These are phyloP conservation scores for Sclerotinia spermophila DNA, from an alignment of 2,329 filamentous ascomycete species.

Conservation along the genomic window DNA sequence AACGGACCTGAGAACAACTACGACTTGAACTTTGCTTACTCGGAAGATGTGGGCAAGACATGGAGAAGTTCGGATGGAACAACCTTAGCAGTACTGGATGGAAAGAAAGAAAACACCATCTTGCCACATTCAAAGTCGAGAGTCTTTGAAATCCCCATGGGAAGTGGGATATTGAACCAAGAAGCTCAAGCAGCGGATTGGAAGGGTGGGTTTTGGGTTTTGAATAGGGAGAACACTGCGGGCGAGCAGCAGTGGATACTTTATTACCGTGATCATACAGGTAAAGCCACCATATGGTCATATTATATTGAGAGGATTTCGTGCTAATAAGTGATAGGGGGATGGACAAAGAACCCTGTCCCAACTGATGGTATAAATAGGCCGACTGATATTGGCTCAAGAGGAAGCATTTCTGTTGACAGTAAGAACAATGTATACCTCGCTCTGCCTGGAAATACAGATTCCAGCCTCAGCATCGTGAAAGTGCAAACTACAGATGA, in stretches of 20 bases:
- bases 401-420: slow-evolving; percentile 29
- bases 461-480: slow-evolving; percentile 28
- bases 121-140: slow-evolving; percentile 21
- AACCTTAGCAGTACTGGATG: slow-evolving; percentile 21
- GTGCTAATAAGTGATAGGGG: slow-evolving; percentile 21
- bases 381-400: slow-evolving; percentile 28
- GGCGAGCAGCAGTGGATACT: slow-evolving; percentile 28
- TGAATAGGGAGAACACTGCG: slow-evolving; percentile 27
- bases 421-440: slow-evolving; percentile 23
- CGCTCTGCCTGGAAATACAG: slow-evolving; percentile 29
- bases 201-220: slow-evolving; percentile 28
- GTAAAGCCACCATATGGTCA: slow-evolving; percentile 12
- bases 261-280: slow-evolving; percentile 24
- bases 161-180: slow-evolving; percentile 31
- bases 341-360: slow-evolving; percentile 25
- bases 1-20: slow-evolving; percentile 33
- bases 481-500: slow-evolving; percentile 15
- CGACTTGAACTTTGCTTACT: slow-evolving; percentile 31
- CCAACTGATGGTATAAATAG: slow-evolving; percentile 10
- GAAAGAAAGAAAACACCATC: slow-evolving; percentile 20
- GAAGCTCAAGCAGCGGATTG: slow-evolving; percentile 29
- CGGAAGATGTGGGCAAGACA: slow-evolving; percentile 26
- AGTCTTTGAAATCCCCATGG: slow-evolving; percentile 31
- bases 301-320: not conserved
- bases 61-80: slow-evolving; percentile 28